Percentiles rank a stretch among this genome's conserved stretches.
phyloP scores from a whole-genome alignment of 2,329 filamentous ascomycete species.

The Phialophora macrospora region DNA sequence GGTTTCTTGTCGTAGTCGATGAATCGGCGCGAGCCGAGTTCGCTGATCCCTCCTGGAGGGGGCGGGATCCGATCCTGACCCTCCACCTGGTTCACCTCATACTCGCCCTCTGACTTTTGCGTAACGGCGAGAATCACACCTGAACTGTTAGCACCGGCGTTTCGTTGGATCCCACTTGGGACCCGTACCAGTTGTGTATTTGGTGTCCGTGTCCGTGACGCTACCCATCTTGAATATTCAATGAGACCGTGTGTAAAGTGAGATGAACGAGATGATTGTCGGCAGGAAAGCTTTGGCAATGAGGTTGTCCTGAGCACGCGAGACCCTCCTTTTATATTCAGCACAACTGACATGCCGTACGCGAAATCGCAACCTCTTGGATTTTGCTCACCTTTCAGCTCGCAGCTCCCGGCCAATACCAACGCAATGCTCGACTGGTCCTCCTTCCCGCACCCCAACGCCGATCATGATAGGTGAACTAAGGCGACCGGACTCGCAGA shows the following conservation, averaged over 20 bases:
- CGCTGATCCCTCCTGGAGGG: neutral
- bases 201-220: neutral
- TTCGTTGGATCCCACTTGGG: too few species aligned
- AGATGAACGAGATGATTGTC: neutral
- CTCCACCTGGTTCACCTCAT: conserved; percentile 6
- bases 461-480: neutral
- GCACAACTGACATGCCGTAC: neutral
- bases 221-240: neutral
- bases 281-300: neutral
- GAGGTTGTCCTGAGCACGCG: neutral
- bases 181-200: neutral
- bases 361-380: neutral
- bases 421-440: neutral
- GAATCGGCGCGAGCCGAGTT: neutral
- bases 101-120: neutral
- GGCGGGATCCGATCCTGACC: neutral
- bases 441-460: neutral
- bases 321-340: neutral
- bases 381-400: neutral
- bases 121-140: neutral
- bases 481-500: neutral
- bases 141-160: neutral
- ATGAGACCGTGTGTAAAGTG: neutral
- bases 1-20: neutral
- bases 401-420: neutral